Evolutionary conservation across 129 eudicot genomes (phyloP), one percentile per base, ranked within the genome.

Genomic region (Ambrosia artemisiifolia): DNA sequence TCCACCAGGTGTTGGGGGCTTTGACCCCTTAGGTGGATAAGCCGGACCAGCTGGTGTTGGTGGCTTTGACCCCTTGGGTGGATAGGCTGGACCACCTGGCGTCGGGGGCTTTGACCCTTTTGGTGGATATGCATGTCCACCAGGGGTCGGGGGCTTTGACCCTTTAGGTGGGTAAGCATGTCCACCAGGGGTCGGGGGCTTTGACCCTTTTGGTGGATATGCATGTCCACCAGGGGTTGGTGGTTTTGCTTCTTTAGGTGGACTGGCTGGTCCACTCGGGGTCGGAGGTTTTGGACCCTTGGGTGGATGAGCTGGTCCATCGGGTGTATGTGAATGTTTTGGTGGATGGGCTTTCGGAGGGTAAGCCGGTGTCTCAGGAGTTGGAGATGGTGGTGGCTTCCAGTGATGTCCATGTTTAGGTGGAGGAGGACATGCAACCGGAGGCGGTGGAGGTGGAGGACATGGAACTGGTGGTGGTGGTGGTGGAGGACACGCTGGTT

Each of bases 391-490:
- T 44, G 82, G 82, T 56, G 78, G 68, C 61, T 71, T 72, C 14
- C 66, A n/a, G 34, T 65, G 72, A 35, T 71, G 77, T 49, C 71
- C 76, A 4, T n/a, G 81, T 18, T 78, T 40, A 0, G 82, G 82
- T 12, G 85, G 83, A 1, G 83, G 77, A 33, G 79, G 65, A 60
- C 79, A 79, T 43, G 83, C 56, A 55, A 67, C 69, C 11, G 72
- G 77, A n/a, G 82, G 82, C 38, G 82, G 82, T 16, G 81, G 81
- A 3, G 80, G 80, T 1, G 70, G 77, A 33, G 79, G 65, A 60
- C 79, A 79, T 43, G 78, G 54, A 55, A 67, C 64, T 11, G 72
- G 77, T 10, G 82, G 82, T 50, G 82, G 82, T 16, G 81, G 81
- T 0, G 79, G 80, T 1, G 70, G 78, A 3, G 70, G 70, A 17